phyloP scores from a whole-genome alignment of 805 yeast genomes.

The Sungouiozyma intestinalis region DNA sequence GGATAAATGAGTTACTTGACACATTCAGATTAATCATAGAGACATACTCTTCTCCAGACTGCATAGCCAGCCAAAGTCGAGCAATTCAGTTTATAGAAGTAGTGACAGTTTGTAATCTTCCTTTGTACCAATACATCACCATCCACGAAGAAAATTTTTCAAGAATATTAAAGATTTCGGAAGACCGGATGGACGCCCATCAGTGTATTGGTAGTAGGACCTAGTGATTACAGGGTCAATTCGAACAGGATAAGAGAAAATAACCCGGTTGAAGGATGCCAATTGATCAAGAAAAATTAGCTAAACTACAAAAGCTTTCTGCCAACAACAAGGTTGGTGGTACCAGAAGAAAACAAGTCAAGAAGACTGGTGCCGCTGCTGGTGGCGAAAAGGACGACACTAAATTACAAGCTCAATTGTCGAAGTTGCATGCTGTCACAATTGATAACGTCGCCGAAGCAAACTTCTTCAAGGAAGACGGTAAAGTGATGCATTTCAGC shows the following conservation, averaged over 20 bases:
- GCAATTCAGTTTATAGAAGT: no score
- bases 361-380: constrained; percentile 38
- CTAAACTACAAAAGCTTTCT: constrained; percentile 72
- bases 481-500: constrained; percentile 90
- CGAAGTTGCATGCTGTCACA: constrained; percentile 81
- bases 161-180: neutral
- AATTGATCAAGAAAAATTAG: constrained; percentile 88
- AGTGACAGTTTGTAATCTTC: neutral
- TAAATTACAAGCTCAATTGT: constrained; percentile 81
- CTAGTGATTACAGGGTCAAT: neutral
- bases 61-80: neutral
- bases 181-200: neutral
- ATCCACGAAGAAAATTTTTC: neutral
- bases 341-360: constrained; percentile 88
- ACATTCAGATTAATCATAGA: no score
- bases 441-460: constrained; percentile 91
- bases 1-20: constrained; percentile 3
- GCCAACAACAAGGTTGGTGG: constrained; percentile 73
- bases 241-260: neutral
- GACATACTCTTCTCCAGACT: neutral
- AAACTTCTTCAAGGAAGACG: constrained; percentile 93
- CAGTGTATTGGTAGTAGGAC: no score
- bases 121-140: neutral
- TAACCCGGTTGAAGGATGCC: constrained; percentile 41
- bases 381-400: constrained; percentile 74